phyloP scores from a whole-genome alignment of 202 grass and related monocot genomes.

The Panicum hallii region DNA sequence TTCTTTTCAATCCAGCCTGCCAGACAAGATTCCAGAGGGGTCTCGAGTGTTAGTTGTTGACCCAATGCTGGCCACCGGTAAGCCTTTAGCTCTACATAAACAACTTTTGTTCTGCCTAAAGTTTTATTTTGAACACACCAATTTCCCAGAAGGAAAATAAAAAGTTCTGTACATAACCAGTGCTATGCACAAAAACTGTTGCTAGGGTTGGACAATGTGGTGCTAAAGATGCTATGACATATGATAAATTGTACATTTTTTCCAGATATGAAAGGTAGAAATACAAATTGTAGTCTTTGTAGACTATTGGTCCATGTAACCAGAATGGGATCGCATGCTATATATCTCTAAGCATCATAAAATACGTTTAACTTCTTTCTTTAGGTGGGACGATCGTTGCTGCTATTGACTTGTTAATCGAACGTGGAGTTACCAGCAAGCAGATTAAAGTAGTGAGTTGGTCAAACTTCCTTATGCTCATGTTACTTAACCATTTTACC shows the following conservation, averaged over 20 bases:
- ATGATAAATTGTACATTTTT: slow-evolving; percentile 8
- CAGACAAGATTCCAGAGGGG: slow-evolving; percentile 84
- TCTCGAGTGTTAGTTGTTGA: slow-evolving; percentile 85
- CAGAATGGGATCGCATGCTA: neutral
- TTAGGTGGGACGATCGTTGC: slow-evolving; percentile 94
- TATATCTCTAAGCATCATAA: slow-evolving; percentile 11
- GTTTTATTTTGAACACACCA: slow-evolving; percentile 22
- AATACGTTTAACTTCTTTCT: slow-evolving; percentile 35
- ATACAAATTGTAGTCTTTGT: slow-evolving; percentile 31
- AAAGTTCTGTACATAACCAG: neutral
- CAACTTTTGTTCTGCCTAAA: slow-evolving; percentile 14
- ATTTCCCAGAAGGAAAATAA: neutral
- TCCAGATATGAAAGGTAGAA: slow-evolving; percentile 10
- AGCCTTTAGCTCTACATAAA: slow-evolving; percentile 42
- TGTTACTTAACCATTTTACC: slow-evolving; percentile 21
- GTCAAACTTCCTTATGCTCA: slow-evolving; percentile 14
- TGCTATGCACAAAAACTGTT: slow-evolving; percentile 21
- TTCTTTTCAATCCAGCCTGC: slow-evolving; percentile 68
- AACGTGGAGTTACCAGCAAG: slow-evolving; percentile 78
- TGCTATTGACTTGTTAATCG: slow-evolving; percentile 83
- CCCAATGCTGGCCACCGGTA: slow-evolving; percentile 98
- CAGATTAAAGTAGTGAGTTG: slow-evolving; percentile 92
- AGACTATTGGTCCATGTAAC: neutral
- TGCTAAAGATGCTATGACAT: neutral
- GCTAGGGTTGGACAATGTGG: slow-evolving; percentile 15